Evolutionary conservation across 768 basidiomycete genomes (phyloP).

Genomic region (Amanita phalloides): DNA sequence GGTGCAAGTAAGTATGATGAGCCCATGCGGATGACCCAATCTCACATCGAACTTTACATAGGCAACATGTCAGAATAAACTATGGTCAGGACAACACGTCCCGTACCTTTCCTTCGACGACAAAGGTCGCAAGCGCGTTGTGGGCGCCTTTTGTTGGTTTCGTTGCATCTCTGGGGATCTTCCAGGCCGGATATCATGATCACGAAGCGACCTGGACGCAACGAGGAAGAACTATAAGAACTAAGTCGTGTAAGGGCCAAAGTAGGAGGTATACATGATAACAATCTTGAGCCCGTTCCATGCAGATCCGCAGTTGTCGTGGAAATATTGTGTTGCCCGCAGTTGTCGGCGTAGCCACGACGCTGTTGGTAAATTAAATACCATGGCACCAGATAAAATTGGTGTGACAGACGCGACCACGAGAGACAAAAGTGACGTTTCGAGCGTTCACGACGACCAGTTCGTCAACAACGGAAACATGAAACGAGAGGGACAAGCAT

Average conservation of each 20-base stretch:
- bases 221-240: background rate
- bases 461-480: too few species aligned
- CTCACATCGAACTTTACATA: constrained; percentile 42
- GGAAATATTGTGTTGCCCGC: background rate
- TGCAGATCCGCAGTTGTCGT: background rate
- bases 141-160: constrained; percentile 59
- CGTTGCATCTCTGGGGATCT: constrained; percentile 35
- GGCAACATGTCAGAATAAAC: background rate
- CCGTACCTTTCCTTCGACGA: constrained; percentile 71
- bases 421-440: too few species aligned
- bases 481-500: too few species aligned
- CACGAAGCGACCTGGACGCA: background rate
- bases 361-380: too few species aligned
- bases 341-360: too few species aligned
- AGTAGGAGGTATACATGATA: background rate
- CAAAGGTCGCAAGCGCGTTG: constrained; percentile 79
- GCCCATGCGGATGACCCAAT: background rate
- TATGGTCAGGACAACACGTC: background rate
- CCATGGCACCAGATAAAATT: too few species aligned
- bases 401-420: background rate
- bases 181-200: background rate
- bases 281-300: background rate
- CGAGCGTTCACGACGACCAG: too few species aligned
- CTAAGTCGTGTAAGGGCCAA: background rate
- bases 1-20: background rate